phyloP scores from a whole-genome alignment of 1,139 yeast species.

The Yamadazyma siamensis region DNA sequence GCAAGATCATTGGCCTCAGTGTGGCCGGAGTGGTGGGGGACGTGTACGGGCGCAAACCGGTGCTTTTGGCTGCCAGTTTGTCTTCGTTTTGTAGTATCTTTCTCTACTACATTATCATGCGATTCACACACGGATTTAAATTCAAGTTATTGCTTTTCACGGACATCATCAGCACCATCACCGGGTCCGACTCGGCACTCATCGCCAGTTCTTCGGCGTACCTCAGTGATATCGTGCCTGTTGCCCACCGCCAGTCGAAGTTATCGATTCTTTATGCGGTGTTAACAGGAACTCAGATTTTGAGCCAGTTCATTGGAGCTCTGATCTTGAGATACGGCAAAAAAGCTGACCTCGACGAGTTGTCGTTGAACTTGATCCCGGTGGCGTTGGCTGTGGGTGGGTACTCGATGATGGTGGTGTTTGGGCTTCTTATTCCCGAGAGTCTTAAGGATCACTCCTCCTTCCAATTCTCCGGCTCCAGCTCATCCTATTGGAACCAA shows the following conservation, averaged over 20 bases:
- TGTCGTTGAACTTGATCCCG: too few species aligned
- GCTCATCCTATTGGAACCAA: too few species aligned
- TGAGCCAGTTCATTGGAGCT: constrained; percentile 6
- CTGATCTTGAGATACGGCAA: constrained; percentile 5
- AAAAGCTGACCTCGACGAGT: constrained; percentile 1
- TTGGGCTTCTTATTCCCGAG: constrained; percentile 6
- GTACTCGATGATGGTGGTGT: neutral
- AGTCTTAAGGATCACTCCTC: constrained; percentile 2
- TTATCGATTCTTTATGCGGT: constrained; percentile 7
- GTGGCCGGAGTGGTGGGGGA: constrained; percentile 59
- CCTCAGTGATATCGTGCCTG: constrained; percentile 9
- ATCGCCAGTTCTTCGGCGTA: constrained; percentile 7
- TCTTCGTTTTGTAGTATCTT: neutral
- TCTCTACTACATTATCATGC: constrained; percentile 1
- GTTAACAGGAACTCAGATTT: constrained; percentile 6
- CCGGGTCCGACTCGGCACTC: constrained; percentile 7
- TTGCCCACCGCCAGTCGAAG: constrained; percentile 5
- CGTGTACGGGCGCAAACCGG: constrained; percentile 50
- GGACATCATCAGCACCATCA: neutral
- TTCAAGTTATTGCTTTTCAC: constrained; percentile 6
- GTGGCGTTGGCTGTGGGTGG: neutral
- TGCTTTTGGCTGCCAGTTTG: constrained; percentile 27
- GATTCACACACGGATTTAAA: constrained; percentile 4
- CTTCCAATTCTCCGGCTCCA: neutral
- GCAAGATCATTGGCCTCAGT: constrained; percentile 33